Base-by-base conservation (phyloP, 441 rosid species). In the Bocquillonia castaneifolia region DNA sequence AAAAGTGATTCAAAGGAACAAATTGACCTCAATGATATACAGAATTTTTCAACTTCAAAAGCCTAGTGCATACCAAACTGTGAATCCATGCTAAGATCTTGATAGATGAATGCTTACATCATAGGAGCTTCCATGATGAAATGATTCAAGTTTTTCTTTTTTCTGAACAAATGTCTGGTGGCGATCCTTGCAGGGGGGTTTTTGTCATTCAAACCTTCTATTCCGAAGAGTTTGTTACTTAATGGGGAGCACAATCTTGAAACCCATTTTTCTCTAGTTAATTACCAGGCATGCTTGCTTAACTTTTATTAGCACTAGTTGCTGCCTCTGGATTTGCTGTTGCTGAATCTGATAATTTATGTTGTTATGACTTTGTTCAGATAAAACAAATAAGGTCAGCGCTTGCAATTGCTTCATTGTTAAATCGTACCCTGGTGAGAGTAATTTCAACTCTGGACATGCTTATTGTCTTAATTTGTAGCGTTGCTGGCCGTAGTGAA, bases 311-410 rank as follows among this genome's bases (percentile, higher is more conserved):
- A 66, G 39, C 47, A 56, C 53, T 51, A 65, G 44, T 36, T 64
- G 62, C 39, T 74, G 29, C 63, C 57, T 55, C 68, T 73, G 64
- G 31, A 31, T 25, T 47, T 20, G 60, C 52, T 66, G 57, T 59
- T 59, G 68, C 50, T 55, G 67, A 26, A 51, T 79, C 74, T 77
- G 67, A 79, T 51, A 50, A 64, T 62, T 53, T 73, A 51, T 68
- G 44, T 56, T 63, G 59, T 59, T 53, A 68, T 74, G 52, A 34
- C 60, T 72, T 63, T 76, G 42, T 77, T 59, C 86, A 95, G 99
- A 86, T 89, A 42, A 92, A 88, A 76, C 97, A 95, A 77, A 86
- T 95, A 74, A 87, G 98, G 84, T 77, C 89, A 14, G 99, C 99
- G 15, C 84, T 95, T 31, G 93, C 98, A 75, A 82, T 95, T 73